Evolutionary conservation across 371 early-diverging fungal genomes (phyloP).

Genomic region (Mortierella sp.): DNA sequence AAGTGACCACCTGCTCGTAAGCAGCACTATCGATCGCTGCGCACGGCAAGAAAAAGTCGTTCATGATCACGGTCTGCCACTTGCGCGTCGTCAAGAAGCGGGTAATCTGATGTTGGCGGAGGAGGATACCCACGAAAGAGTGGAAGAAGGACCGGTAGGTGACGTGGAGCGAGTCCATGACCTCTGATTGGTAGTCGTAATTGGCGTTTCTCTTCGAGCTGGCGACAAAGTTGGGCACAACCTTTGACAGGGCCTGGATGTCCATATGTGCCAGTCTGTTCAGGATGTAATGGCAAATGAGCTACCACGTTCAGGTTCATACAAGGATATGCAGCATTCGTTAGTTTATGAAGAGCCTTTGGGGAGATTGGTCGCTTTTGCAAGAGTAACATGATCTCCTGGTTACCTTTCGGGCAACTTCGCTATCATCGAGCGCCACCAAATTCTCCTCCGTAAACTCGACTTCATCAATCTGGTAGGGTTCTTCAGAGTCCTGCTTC

Average conservation of each 20-base stretch:
- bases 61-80: constrained; percentile 63
- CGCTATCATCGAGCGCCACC: constrained; percentile 56
- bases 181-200: constrained; percentile 46
- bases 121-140: constrained; percentile 61
- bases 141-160: constrained; percentile 67
- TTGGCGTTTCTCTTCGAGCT: constrained; percentile 56
- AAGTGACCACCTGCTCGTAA: constrained; percentile 60
- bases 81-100: constrained; percentile 59
- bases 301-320: constrained; percentile 13
- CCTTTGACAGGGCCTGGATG: constrained; percentile 58
- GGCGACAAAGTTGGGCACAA: constrained; percentile 60
- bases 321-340: background rate
- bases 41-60: constrained; percentile 61
- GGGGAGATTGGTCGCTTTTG: background rate
- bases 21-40: constrained; percentile 60
- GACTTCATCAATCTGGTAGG: constrained; percentile 32
- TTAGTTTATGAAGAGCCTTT: background rate
- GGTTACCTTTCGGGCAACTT: constrained; percentile 67
- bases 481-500: constrained; percentile 44
- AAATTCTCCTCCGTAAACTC: constrained; percentile 43
- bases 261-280: constrained; percentile 62
- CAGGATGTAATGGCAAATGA: constrained; percentile 65
- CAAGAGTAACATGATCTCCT: background rate
- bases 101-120: constrained; percentile 59
- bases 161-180: constrained; percentile 55